Evolutionary conservation across 352 stramenopile species (phyloP).

Genomic region (Pythium utonaiense): DNA sequence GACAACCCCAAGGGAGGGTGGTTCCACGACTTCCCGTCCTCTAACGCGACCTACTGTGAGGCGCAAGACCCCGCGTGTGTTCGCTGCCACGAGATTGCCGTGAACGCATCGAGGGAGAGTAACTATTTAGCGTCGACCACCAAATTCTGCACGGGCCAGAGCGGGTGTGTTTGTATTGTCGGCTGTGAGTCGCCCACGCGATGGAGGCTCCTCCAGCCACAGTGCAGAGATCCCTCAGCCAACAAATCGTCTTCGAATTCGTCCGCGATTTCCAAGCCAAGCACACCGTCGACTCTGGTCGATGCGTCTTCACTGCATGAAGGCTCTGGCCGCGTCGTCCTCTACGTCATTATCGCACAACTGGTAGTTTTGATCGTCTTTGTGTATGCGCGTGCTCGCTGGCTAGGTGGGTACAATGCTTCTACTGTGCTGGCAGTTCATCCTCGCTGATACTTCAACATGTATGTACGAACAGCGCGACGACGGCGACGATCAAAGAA

Average conservation of each 20-base stretch:
- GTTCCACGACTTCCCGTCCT: constrained; percentile 41
- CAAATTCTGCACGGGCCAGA: constrained; percentile 42
- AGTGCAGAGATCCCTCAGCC: constrained; percentile 3
- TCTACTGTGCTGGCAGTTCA: too few species aligned
- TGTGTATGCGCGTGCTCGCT: constrained; percentile 7
- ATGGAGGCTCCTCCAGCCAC: constrained; percentile 2
- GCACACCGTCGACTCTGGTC: not conserved
- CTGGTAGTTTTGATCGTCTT: constrained; percentile 12
- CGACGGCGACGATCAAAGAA: not conserved
- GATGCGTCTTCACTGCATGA: not conserved
- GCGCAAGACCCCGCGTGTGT: constrained; percentile 38
- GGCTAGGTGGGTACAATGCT: constrained; percentile 15
- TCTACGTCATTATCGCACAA: constrained; percentile 17
- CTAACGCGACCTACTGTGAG: constrained; percentile 52
- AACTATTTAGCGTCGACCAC: constrained; percentile 43
- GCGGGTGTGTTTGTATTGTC: constrained; percentile 49
- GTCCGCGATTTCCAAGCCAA: not conserved
- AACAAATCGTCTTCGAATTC: not conserved
- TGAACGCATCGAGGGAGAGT: constrained; percentile 32
- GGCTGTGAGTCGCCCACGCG: constrained; percentile 35
- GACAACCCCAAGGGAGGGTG: constrained; percentile 25
- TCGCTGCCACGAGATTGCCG: constrained; percentile 35
- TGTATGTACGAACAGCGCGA: not conserved
- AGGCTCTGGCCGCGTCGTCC: constrained; percentile 1
- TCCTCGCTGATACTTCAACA: too few species aligned